Base-by-base conservation (phyloP, 345 rosid species). In the Conringia planisiliqua region DNA sequence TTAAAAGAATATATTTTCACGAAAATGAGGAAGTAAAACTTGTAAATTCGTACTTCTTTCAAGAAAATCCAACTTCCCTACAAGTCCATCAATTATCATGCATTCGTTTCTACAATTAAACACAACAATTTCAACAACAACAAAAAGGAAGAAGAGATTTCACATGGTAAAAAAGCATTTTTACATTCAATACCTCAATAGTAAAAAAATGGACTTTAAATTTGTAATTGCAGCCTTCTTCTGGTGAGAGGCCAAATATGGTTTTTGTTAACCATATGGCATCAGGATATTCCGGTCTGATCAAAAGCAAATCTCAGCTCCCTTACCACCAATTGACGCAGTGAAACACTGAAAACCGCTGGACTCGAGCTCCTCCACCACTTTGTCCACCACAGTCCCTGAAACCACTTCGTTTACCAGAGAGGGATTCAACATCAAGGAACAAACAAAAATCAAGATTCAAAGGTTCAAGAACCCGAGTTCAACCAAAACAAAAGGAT, bases 271-370 rank as follows among this genome's bases (percentile, higher is more conserved):
- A 57, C 46, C 65, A 70, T 42, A 7, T 6, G n/a, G 36, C 57
- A 33, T 59, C 44, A 47, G 18, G 26, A 39, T 26, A 32, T 48
- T 5, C 38, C 40, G 30, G 71, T 67, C 50, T 38, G 60, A 2
- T 74, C 73, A 78, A 83, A 22, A 81, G 78, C 84, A 82, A 73
- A 95, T 68, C 52, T 92, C 87, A 50, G 82, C 94, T 20, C 99
- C 98, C 4, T 70, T 78, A 12, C 98, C 98, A 11, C 98, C 98
- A 17, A 92, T 88, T 30, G 82, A 85, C 0, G 89, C 94, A 51
- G 81, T 82, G 74, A 92, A 72, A 56, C 99, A 95, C 64, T 95
- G 96, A 76, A 90, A 92, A 56, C 99, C 97, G 10, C 77, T 79
- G 1, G 93, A 78, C 71, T 90, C 96, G 3, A 95, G 83, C 79